These are phyloP conservation scores for Paecilomyces fulvus DNA, from an alignment of 2,329 filamentous ascomycete genomes.

Conservation along the genomic window DNA sequence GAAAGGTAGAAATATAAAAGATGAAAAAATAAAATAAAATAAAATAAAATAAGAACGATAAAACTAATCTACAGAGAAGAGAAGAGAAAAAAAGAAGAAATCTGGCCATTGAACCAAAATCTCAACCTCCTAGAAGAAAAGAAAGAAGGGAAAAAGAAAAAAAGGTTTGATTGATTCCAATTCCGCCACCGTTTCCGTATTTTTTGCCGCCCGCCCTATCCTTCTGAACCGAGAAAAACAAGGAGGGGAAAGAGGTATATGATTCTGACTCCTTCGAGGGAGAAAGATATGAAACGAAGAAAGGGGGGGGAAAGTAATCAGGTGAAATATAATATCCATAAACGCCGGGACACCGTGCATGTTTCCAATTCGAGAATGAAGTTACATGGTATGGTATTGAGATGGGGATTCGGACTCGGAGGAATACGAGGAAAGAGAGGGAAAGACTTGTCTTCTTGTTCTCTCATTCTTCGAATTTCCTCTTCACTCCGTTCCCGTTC, in stretches of 20 bases:
- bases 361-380: background rate
- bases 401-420: background rate
- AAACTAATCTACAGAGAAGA: background rate
- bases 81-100: background rate
- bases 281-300: background rate
- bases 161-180: background rate
- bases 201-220: background rate
- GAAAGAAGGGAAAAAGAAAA: background rate
- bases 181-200: background rate
- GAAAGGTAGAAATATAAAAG: no score
- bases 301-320: background rate
- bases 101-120: background rate
- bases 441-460: background rate
- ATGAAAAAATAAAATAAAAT: no score
- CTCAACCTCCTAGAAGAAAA: background rate
- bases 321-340: background rate
- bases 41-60: no score
- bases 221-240: background rate
- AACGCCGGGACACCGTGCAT: background rate
- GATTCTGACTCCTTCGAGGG: background rate
- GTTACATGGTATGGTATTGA: background rate
- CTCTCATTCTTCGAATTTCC: conserved; percentile 33
- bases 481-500: conserved; percentile 29
- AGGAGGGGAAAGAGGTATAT: background rate
- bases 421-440: background rate